Evolutionary conservation across 2,329 filamentous ascomycete species (phyloP), one percentile per base, ranked within the genome.

Genomic region (Colletotrichum falcatum): DNA sequence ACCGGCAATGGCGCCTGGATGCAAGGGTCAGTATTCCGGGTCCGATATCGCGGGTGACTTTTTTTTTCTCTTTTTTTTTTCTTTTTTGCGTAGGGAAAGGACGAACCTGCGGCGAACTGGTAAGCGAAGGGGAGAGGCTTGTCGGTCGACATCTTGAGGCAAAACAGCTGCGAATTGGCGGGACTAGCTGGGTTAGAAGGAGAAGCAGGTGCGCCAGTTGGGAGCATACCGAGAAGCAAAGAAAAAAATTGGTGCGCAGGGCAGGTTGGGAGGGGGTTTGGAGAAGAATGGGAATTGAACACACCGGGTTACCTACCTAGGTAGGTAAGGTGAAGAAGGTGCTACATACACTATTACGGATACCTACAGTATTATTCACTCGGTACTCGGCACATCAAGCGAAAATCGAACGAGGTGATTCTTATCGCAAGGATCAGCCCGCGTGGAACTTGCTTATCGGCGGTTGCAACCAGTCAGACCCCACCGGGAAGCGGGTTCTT

Each of bases 71-170:
- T n/a, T n/a, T n/a, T n/a, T n/a, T n/a, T n/a, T n/a, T n/a, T n/a
- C 44, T 72, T 23, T 74, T 74, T 49, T 30, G 73, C 72, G 70
- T 73, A 74, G n/a, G n/a, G n/a, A n/a, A n/a, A n/a, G n/a, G n/a
- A 85, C 89, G 79, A 80, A 91, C 95, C 95, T 79, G 95, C 95
- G 81, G 91, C 92, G 87, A 98, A 97, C 86, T 97, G 95, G 90
- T 98, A 98, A 76, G 90, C 83, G 84, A 98, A 98, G 70, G 94
- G 94, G 76, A 98, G 90, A 70, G 95, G 94, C 84, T 94, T 92
- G 62, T 88, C 83, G 74, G 85, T 79, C 74, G 90, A 86, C 90
- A 92, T 92, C 77, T 78, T 86, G 84, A 48, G 51, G 30, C n/a
- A 23, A 33, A 23, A 51, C 26, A 46, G 39, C 65, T 70, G 1